Percentiles rank a stretch among this genome's conserved stretches.
These are phyloP conservation scores for Cutaneotrichosporon cutaneum DNA, from an alignment of 1,284 basidiomycete genomes.

Conservation along the genomic window DNA sequence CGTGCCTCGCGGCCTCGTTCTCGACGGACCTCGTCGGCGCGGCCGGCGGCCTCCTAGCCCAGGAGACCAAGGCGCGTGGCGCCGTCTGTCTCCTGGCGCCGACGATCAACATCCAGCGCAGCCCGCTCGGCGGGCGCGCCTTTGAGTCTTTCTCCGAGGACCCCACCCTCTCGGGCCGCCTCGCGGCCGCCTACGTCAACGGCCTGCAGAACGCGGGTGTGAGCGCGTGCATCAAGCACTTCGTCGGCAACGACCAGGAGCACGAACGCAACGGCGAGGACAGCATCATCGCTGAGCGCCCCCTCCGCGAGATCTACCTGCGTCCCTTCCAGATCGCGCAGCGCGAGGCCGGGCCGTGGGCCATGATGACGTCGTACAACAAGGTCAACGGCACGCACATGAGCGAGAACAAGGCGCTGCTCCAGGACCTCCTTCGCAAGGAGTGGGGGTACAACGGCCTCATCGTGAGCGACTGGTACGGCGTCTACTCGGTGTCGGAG, in stretches of 20 bases:
- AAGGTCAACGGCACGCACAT: slow-evolving; percentile 66
- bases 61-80: slow-evolving; percentile 68
- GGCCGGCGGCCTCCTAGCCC: slow-evolving; percentile 63
- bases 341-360: slow-evolving; percentile 58
- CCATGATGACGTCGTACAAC: slow-evolving; percentile 55
- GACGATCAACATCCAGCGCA: slow-evolving; percentile 77
- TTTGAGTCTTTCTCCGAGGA: slow-evolving; percentile 72
- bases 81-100: slow-evolving; percentile 69
- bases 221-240: slow-evolving; percentile 56
- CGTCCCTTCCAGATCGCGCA: slow-evolving; percentile 75
- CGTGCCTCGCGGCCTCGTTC: slow-evolving; percentile 34
- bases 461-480: slow-evolving; percentile 61
- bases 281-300: slow-evolving; percentile 53
- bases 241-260: slow-evolving; percentile 51
- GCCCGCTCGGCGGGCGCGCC: slow-evolving; percentile 67
- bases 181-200: slow-evolving; percentile 69
- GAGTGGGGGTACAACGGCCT: slow-evolving; percentile 72
- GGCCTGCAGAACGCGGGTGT: slow-evolving; percentile 71
- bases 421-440: slow-evolving; percentile 42
- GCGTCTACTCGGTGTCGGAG: slow-evolving; percentile 65
- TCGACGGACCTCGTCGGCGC: slow-evolving; percentile 63
- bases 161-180: slow-evolving; percentile 67
- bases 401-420: slow-evolving; percentile 65
- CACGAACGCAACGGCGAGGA: slow-evolving; percentile 39
- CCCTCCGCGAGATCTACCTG: slow-evolving; percentile 76